Percentiles rank a stretch among this genome's conserved stretches.
These are phyloP conservation scores for Xylariaceae sp. DNA, from an alignment of 2,329 filamentous ascomycete genomes.

Conservation along the genomic window DNA sequence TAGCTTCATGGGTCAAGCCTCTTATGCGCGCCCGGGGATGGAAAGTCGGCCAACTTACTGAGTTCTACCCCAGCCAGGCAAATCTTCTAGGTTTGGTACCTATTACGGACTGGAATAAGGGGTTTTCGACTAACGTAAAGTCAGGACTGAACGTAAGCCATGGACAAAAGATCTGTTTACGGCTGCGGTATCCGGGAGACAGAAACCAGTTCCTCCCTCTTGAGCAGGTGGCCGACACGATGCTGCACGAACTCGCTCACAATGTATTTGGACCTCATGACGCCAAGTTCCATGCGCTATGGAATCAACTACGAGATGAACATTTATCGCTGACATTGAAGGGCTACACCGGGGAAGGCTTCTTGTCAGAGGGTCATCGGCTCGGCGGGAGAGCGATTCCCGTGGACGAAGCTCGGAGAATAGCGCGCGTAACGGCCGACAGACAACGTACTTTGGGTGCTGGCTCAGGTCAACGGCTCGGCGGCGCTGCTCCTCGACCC, in stretches of 20 bases:
- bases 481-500: constrained; percentile 49
- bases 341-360: constrained; percentile 87
- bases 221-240: constrained; percentile 78
- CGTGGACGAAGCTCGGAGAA: constrained; percentile 64
- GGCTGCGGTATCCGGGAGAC: constrained; percentile 72
- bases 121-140: neutral
- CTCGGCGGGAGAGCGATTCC: constrained; percentile 67
- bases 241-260: constrained; percentile 92
- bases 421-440: constrained; percentile 70
- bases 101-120: neutral
- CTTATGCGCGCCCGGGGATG: constrained; percentile 86
- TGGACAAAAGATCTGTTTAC: constrained; percentile 74
- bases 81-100: constrained; percentile 60
- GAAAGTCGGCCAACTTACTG: constrained; percentile 71
- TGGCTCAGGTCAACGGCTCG: constrained; percentile 66
- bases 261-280: constrained; percentile 81
- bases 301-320: constrained; percentile 85
- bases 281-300: constrained; percentile 73
- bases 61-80: constrained; percentile 73
- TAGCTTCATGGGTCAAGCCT: constrained; percentile 86
- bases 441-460: constrained; percentile 53
- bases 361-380: constrained; percentile 67
- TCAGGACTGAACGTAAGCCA: constrained; percentile 70
- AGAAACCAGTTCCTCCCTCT: constrained; percentile 70
- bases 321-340: constrained; percentile 69